These are phyloP conservation scores for Linnemannia hyalina DNA, from an alignment of 192 early-diverging fungal genomes.

Conservation along the genomic window DNA sequence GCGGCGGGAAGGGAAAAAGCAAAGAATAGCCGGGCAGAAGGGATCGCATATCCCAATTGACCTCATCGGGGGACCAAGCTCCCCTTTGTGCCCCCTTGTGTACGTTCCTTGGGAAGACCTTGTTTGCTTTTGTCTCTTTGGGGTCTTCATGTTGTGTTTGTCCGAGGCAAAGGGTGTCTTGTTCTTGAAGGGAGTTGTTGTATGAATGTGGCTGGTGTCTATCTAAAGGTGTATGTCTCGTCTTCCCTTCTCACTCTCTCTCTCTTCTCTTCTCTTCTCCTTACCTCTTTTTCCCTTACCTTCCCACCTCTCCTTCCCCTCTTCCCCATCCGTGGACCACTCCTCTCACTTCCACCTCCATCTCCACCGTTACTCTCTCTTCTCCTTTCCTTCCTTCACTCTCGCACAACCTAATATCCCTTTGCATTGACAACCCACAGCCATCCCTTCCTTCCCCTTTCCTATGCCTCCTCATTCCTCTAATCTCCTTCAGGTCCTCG, in stretches of 20 bases:
- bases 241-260: background rate
- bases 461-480: conserved; percentile 46
- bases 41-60: no score
- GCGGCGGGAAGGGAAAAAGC: background rate
- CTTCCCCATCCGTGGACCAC: background rate
- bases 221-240: background rate
- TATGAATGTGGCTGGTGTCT: background rate
- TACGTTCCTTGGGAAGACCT: no score
- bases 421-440: background rate
- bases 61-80: no score
- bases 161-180: background rate
- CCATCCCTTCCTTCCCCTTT: background rate
- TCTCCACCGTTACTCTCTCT: background rate
- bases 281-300: background rate
- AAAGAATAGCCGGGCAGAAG: background rate
- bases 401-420: background rate
- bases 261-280: background rate
- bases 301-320: background rate
- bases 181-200: no score
- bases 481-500: conserved; percentile 25
- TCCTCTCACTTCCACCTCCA: background rate
- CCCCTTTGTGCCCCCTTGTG: no score
- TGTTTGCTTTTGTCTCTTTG: background rate
- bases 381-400: background rate
- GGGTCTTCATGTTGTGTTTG: background rate